A percentile compares a stretch with the other conserved stretches of the same genome.
phyloP scores from a whole-genome alignment of 2,329 filamentous ascomycete species.

The Aschersonia sp. region DNA sequence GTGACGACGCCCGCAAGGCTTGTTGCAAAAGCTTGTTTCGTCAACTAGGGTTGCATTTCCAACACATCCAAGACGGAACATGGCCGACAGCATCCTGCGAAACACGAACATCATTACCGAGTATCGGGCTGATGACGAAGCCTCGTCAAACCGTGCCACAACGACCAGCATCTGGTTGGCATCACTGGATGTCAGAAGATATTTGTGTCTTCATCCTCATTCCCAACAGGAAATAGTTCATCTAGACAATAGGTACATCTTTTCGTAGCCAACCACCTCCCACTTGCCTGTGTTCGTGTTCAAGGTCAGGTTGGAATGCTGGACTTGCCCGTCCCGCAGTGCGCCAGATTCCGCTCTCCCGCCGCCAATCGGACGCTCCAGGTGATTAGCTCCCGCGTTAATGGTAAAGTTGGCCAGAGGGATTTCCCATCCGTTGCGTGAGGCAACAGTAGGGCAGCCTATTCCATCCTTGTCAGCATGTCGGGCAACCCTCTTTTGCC shows the following conservation, averaged over 20 bases:
- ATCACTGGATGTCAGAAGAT: no score
- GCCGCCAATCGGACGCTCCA: constrained; percentile 28
- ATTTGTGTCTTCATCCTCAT: no score
- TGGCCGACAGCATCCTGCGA: not conserved
- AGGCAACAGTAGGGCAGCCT: constrained; percentile 37
- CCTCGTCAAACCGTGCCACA: no score
- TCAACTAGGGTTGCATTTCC: not conserved
- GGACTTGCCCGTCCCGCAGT: constrained; percentile 30
- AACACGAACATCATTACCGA: no score
- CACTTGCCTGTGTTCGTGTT: constrained; percentile 11
- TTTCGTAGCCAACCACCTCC: constrained; percentile 11
- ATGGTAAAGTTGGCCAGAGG: constrained; percentile 58
- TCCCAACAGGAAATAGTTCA: not conserved
- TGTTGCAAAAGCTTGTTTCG: not conserved
- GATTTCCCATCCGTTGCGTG: constrained; percentile 48
- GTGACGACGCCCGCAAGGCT: not conserved
- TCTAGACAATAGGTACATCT: constrained; percentile 7
- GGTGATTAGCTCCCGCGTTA: constrained; percentile 40
- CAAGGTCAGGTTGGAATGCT: constrained; percentile 36
- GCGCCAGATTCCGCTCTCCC: constrained; percentile 37
- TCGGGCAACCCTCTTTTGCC: no score
- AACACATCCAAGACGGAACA: not conserved
- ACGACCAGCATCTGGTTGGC: no score
- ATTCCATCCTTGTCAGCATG: not conserved
- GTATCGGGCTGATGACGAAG: no score